Percentiles rank a stretch among this genome's conserved stretches.
Conservation (phyloP, 2,329 filamentous ascomycete species). For the Penicillium verrucosum region DNA sequence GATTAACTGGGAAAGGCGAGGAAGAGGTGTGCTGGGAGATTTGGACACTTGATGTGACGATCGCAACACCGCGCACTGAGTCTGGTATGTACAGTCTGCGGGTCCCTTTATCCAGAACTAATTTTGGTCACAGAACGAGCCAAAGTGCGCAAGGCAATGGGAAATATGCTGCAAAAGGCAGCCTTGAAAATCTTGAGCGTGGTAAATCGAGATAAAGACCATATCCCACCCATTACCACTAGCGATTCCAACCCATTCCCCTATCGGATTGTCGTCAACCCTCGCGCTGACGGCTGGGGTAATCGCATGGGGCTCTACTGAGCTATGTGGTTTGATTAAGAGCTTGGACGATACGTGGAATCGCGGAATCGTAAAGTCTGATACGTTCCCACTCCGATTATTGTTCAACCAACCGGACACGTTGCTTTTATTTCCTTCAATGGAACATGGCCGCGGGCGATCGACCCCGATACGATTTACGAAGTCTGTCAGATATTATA, state of each 20-base stretch:
- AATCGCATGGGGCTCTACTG: conserved; percentile 73
- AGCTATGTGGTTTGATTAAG: conserved; percentile 8
- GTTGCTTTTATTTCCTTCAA: background rate
- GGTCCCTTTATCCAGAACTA: background rate
- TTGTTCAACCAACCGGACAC: conserved; percentile 5
- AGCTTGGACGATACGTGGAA: background rate
- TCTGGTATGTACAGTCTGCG: conserved; percentile 59
- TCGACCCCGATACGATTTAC: conserved; percentile 4
- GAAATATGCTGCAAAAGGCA: conserved; percentile 79
- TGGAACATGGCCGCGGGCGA: background rate
- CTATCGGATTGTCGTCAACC: conserved; percentile 87
- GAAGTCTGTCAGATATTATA: background rate
- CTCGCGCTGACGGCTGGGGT: conserved; percentile 75
- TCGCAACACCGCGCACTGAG: conserved; percentile 84
- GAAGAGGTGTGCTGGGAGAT: conserved; percentile 97
- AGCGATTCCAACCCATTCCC: conserved; percentile 91
- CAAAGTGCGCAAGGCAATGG: conserved; percentile 88
- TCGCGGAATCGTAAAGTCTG: background rate
- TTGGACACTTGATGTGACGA: conserved; percentile 92
- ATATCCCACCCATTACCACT: conserved; percentile 94
- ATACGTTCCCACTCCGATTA: background rate
- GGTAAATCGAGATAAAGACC: conserved; percentile 85
- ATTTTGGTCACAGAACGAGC: conserved; percentile 61
- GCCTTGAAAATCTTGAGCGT: conserved; percentile 86
- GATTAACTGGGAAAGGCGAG: conserved; percentile 60